Conservation (phyloP, 495 filamentous ascomycete genomes). For the Penicillium atrosanguineum region DNA sequence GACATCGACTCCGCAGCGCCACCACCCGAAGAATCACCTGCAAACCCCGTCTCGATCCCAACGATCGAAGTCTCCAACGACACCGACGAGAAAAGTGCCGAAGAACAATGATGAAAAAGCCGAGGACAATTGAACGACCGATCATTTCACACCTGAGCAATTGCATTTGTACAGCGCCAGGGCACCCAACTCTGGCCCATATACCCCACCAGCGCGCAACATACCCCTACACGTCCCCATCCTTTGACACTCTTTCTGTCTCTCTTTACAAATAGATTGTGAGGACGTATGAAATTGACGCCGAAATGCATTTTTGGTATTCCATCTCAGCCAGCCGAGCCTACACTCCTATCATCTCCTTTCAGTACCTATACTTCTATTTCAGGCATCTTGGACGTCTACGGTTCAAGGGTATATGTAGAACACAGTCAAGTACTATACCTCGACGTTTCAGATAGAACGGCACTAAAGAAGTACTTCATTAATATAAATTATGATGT, state of each 20-base stretch:
- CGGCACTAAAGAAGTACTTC: too few species aligned
- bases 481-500: too few species aligned
- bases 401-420: too few species aligned
- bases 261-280: neutral
- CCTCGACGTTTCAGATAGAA: too few species aligned
- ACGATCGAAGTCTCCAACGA: conserved; percentile 24
- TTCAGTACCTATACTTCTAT: too few species aligned
- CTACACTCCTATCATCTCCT: too few species aligned
- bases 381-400: too few species aligned
- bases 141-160: neutral
- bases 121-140: neutral
- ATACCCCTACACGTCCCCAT: neutral
- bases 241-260: neutral
- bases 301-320: neutral
- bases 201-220: conserved; percentile 3
- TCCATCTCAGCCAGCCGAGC: neutral
- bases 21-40: neutral
- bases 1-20: neutral
- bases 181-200: neutral
- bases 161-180: neutral
- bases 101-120: conserved; percentile 13
- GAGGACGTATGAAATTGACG: neutral
- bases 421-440: too few species aligned
- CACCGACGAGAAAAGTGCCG: conserved; percentile 13
- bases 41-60: conserved; percentile 16